Conservation (phyloP, 768 basidiomycete genomes). For the Atractiella rhizophila region DNA sequence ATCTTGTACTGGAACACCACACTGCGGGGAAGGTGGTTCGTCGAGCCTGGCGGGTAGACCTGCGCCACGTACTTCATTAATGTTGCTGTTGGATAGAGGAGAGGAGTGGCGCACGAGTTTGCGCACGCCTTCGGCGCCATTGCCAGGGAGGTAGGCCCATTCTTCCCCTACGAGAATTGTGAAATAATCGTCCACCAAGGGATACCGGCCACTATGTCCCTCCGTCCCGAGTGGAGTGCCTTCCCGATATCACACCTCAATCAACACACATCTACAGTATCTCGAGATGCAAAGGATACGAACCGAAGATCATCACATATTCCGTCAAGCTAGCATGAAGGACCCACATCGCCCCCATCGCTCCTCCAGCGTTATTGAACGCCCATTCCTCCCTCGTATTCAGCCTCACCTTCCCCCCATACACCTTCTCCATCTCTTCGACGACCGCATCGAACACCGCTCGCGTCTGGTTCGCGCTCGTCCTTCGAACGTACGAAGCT, state of each 20-base stretch:
- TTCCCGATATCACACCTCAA: no score
- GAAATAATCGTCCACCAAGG: constrained; percentile 96
- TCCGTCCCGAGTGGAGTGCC: constrained; percentile 90
- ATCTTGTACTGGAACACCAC: constrained; percentile 91
- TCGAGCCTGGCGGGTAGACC: constrained; percentile 50
- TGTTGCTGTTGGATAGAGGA: background rate
- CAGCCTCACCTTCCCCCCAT: no score
- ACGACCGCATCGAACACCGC: no score
- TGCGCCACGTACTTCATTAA: constrained; percentile 8
- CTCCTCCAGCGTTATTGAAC: constrained; percentile 87
- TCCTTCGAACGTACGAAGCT: no score
- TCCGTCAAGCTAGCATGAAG: constrained; percentile 92
- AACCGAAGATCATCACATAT: constrained; percentile 45
- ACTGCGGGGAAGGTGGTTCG: constrained; percentile 61
- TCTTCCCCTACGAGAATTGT: constrained; percentile 82
- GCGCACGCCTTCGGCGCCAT: constrained; percentile 48
- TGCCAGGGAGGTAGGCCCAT: constrained; percentile 68
- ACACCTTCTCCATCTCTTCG: no score
- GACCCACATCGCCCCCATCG: constrained; percentile 55
- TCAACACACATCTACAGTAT: no score
- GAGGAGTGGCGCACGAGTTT: background rate
- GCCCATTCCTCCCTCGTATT: no score
- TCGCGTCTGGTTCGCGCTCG: no score
- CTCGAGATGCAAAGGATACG: no score
- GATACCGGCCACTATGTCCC: constrained; percentile 79